Conservation (phyloP, 73 alveolate species). For the Paramecium pentaurelia region DNA sequence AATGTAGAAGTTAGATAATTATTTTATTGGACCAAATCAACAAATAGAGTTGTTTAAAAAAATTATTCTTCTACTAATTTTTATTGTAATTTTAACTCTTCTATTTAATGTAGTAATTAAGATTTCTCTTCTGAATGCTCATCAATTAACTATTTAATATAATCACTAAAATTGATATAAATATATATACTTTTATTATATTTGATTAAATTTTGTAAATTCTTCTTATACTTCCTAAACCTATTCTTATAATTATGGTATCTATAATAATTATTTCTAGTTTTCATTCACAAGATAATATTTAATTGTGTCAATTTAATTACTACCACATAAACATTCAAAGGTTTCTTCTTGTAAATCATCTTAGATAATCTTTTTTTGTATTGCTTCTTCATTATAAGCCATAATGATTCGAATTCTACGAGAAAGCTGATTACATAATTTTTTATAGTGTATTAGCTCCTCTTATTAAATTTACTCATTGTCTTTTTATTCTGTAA, state of each 20-base stretch:
- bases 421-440: not conserved
- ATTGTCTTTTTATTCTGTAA: not conserved
- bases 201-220: not conserved
- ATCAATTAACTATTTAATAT: not conserved
- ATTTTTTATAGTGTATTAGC: not conserved
- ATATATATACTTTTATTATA: not conserved
- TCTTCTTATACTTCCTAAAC: not conserved
- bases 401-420: not conserved
- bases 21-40: not conserved
- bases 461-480: not conserved
- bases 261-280: not conserved
- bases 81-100: not conserved
- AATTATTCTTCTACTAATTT: not conserved
- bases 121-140: not conserved
- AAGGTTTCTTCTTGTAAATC: not conserved
- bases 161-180: not conserved
- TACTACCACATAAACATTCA: conserved; percentile 25
- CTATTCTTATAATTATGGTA: not conserved
- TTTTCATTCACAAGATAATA: not conserved
- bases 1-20: not conserved
- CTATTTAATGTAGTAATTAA: not conserved
- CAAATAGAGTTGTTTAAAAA: not conserved
- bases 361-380: not conserved
- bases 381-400: not conserved
- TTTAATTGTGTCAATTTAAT: not conserved